Evolutionary conservation across 306 rosid genomes (phyloP).

Genomic region (Echinosophora koreensis): DNA sequence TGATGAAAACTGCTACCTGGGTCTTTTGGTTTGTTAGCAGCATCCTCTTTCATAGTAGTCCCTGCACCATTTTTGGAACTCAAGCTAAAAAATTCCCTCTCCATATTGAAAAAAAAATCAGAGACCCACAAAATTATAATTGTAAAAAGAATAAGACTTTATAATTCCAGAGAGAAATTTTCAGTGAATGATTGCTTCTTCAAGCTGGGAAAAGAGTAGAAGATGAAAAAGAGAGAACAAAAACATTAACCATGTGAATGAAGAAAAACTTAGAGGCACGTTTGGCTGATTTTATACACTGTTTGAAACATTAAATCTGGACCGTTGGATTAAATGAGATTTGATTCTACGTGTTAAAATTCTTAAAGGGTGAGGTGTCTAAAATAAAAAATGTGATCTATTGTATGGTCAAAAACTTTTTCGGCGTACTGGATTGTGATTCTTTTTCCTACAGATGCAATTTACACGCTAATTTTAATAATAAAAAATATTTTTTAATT

Average conservation of each 20-base stretch:
- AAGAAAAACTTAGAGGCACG: background rate
- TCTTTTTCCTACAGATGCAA: too few species aligned
- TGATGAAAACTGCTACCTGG: slow-evolving; percentile 56
- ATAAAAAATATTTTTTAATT: too few species aligned
- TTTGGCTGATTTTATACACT: background rate
- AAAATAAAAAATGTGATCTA: too few species aligned
- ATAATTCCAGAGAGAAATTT: background rate
- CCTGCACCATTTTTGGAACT: slow-evolving; percentile 51
- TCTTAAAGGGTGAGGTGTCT: too few species aligned
- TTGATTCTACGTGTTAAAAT: background rate
- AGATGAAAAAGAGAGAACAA: background rate
- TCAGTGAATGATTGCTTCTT: slow-evolving; percentile 30
- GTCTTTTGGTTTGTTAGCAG: slow-evolving; percentile 50
- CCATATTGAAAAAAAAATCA: slow-evolving; percentile 55
- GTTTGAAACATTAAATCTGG: background rate
- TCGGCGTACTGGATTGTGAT: too few species aligned
- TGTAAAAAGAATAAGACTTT: slow-evolving; percentile 1
- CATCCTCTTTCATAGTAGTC: slow-evolving; percentile 51
- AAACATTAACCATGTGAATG: background rate
- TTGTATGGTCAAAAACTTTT: too few species aligned
- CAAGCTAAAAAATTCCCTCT: slow-evolving; percentile 79
- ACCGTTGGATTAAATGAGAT: slow-evolving; percentile 54
- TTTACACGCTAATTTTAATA: too few species aligned
- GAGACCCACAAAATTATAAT: slow-evolving; percentile 1
- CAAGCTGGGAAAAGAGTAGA: slow-evolving; percentile 3